Base-by-base conservation (phyloP, 441 rosid species). In the Corymbia calophylla region DNA sequence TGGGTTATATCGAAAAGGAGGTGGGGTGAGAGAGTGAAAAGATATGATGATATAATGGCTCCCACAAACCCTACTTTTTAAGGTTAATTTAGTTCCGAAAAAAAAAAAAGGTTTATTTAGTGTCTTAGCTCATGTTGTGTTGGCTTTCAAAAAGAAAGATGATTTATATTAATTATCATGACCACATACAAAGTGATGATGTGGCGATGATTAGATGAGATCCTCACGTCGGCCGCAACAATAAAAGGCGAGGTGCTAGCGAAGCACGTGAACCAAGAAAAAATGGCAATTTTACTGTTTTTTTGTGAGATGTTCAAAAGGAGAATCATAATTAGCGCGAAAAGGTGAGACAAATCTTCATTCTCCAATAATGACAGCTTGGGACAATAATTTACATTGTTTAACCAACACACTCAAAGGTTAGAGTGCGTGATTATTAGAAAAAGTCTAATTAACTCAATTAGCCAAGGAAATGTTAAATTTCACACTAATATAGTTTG, bases 401-500 rank as follows among this genome's bases (percentile, higher is more conserved):
- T 31, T 31, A 66, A 66, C 3, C 77, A 31, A 17, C 11, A 11
- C 77, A 66, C 44, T 8, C 77, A 31, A 31, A 66, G 44, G 6
- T 31, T 66, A 66, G 77, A 66, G 77, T 31, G 77, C 19, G 12
- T 66, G 12, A 23, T 16, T 66, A 66, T 18, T 2, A 31, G 0
- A 4, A 66, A n/a, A 31, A 62, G 31, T 31, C 9, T 2, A 66
- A 66, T 31, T 31, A 16, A 7, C 39, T 16, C 35, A 64, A 15
- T 31, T 31, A 66, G 31, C 77, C 77, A 12, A 31, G 8, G 8
- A 66, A 66, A 8, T 66, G 44, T 31, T 66, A 66, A 66, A 0
- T 0, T 31, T 66, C 77, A 66, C 6, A 2, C 0, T 66, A 31
- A 1, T 16, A 66, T 0, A 62, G 32, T 62, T 62, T 62, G 68